Evolutionary conservation across 2,329 filamentous ascomycete genomes (phyloP), one percentile per base, ranked within the genome.

Genomic region (Juglanconis sp.): DNA sequence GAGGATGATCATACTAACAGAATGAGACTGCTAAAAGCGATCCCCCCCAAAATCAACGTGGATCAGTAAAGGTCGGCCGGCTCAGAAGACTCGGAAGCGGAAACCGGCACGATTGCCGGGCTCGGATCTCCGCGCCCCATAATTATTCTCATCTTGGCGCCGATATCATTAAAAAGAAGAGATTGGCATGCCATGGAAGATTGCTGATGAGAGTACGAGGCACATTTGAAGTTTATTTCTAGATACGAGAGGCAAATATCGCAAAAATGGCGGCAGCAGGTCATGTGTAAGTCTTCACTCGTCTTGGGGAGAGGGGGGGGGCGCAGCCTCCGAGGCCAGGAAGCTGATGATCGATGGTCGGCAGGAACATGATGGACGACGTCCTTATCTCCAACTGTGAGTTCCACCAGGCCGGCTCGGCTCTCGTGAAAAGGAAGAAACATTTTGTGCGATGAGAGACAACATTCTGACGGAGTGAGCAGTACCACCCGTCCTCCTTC

Each of bases 341-440:
- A 38, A 17, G 49, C 34, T 40, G n/a, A 36, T 13, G 34, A 38
- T 52, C 7, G 17, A 24, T 17, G 40, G 24, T 34, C 40, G 15
- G 30, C 40, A 75, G 73, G 46, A 75, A 74, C 59, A 74, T 76
- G 72, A 76, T 76, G 74, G 72, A 76, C 66, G 72, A 76, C 67
- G 73, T 71, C 65, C 69, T 74, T n/a, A 73, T 76, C 60, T 72
- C 70, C 2, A 75, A 74, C 35, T 61, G 73, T 73, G 53, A 51
- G 69, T 66, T 44, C 49, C 52, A 9, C 13, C 49, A 32, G 15
- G 24, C 10, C 15, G 24, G n/a, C 38, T 30, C 9, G 5, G 34
- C 32, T 30, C 38, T n/a, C 11, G 44, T 17, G 44, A 46, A 17
- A 11, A n/a, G 5, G 11, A 17, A 42, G 54, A 50, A 17, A 44